Evolutionary conservation across 805 yeast genomes (phyloP).

Genomic region (Wickerhamiella allomyrinae): DNA sequence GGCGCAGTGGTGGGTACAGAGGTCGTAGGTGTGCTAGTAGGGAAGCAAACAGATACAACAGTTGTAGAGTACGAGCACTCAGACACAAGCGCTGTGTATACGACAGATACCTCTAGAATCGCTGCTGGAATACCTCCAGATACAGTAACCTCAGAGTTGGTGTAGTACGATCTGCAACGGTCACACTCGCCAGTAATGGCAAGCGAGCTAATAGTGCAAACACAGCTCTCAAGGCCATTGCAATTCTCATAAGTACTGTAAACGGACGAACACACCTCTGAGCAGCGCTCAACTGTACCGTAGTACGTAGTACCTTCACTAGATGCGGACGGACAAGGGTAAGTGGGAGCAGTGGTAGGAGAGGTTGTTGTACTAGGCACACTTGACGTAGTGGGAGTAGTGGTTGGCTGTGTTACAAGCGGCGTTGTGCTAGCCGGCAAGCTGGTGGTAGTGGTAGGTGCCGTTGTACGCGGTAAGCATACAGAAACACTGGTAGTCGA

Average conservation of each 20-base stretch:
- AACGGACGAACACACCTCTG: constrained; percentile 7
- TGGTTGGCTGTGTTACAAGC: not conserved
- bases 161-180: constrained; percentile 11
- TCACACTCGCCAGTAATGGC: constrained; percentile 9
- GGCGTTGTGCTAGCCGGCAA: not conserved
- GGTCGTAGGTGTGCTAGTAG: not conserved
- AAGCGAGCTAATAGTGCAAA: constrained; percentile 6
- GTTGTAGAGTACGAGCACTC: constrained; percentile 7
- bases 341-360: not conserved
- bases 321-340: constrained; percentile 9
- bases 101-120: constrained; percentile 5
- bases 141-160: not conserved
- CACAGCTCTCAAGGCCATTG: not conserved
- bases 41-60: constrained; percentile 5
- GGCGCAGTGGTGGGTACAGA: not conserved
- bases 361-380: not conserved
- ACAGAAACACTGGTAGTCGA: constrained; percentile 5
- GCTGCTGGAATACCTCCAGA: constrained; percentile 2
- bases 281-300: constrained; percentile 9
- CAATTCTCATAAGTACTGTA: constrained; percentile 1
- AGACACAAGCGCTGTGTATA: constrained; percentile 5
- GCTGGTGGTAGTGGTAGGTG: not conserved
- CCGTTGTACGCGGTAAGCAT: constrained; percentile 4
- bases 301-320: constrained; percentile 8
- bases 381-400: not conserved